Base-by-base conservation (phyloP, 1,284 basidiomycete species). In the Cronartium quercuum region DNA sequence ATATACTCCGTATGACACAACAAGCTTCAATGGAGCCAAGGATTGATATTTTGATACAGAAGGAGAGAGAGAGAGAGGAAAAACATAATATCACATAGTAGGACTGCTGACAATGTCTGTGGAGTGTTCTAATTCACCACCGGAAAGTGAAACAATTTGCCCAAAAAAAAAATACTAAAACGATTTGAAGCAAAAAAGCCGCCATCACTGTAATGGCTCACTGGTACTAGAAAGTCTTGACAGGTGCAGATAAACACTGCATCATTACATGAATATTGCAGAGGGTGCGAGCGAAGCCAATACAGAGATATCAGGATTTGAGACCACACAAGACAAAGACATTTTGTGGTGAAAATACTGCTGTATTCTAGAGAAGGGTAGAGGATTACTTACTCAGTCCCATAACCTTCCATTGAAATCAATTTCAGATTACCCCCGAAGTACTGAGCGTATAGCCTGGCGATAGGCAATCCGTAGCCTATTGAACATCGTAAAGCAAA, bases 351-450 rank as follows among this genome's bases (percentile, higher is more conserved):
- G 51, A n/a, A n/a, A n/a, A n/a, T n/a, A n/a, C n/a, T n/a, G n/a
- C n/a, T n/a, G n/a, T n/a, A n/a, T n/a, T n/a, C n/a, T 18, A 21
- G 51, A 55, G 18, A 55, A 21, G 12, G 51, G 15, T 21, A n/a
- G 51, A n/a, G 6, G 55, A 44, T 42, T 40, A 57, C 70, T 58
- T 35, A 73, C 70, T 79, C 91, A 44, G 91, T 94, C 3, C 91
- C 93, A 79, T 91, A 95, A 6, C 94, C 94, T 78, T 98, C 94
- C 95, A 98, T 98, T 60, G 93, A 92, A 79, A 98, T 98, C 73
- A 98, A 83, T 66, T 92, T 87, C n/a, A 98, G 84, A 82, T 98
- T 94, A 2, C 95, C 95, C 0, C 96, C 95, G 82, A 98, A 97
- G 82, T 98, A 98, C 63, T 94, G 85, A 0, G 94, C 93, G 79